These are phyloP conservation scores for Globisporangium heterothallicum DNA, from an alignment of 352 stramenopile species.

Conservation along the genomic window DNA sequence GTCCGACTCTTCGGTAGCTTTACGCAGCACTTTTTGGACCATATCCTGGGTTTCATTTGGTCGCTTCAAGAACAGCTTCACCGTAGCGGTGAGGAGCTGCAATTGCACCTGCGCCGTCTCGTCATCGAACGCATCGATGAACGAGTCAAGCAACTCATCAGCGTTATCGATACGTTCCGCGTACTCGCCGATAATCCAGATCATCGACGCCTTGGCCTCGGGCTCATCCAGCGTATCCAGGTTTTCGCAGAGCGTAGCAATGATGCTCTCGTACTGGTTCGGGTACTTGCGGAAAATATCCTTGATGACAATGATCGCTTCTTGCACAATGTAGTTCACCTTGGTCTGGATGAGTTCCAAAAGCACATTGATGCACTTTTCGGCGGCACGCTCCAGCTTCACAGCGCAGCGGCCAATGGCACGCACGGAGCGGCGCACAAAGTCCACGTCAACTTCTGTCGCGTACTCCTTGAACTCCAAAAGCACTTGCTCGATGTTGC, in stretches of 20 bases:
- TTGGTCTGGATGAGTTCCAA: constrained; percentile 99
- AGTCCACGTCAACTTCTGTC: constrained; percentile 98
- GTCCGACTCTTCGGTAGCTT: constrained; percentile 97
- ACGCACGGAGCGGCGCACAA: constrained; percentile 95
- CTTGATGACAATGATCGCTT: constrained; percentile 99
- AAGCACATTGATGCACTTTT: constrained; percentile 98
- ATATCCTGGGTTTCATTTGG: constrained; percentile 93
- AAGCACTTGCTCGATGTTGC: constrained; percentile 98
- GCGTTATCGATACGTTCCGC: constrained; percentile 99
- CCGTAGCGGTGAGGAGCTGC: constrained; percentile 96
- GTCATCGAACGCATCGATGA: constrained; percentile 98
- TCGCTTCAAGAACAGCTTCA: constrained; percentile 99
- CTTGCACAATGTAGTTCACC: constrained; percentile 99
- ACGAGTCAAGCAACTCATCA: constrained; percentile 98
- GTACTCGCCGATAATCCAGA: constrained; percentile 99
- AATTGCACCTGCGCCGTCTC: constrained; percentile 96
- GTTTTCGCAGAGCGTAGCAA: constrained; percentile 98
- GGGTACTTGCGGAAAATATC: constrained; percentile 99
- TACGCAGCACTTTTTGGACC: constrained; percentile 96
- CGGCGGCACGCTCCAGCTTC: constrained; percentile 96
- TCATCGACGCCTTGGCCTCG: constrained; percentile 98
- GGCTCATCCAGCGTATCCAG: constrained; percentile 99
- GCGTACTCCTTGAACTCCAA: constrained; percentile 99
- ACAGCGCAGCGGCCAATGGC: constrained; percentile 97
- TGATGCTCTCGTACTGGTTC: constrained; percentile 99